These are phyloP conservation scores for Sambucus nigra DNA, from an alignment of 129 eudicot species.

Conservation along the genomic window DNA sequence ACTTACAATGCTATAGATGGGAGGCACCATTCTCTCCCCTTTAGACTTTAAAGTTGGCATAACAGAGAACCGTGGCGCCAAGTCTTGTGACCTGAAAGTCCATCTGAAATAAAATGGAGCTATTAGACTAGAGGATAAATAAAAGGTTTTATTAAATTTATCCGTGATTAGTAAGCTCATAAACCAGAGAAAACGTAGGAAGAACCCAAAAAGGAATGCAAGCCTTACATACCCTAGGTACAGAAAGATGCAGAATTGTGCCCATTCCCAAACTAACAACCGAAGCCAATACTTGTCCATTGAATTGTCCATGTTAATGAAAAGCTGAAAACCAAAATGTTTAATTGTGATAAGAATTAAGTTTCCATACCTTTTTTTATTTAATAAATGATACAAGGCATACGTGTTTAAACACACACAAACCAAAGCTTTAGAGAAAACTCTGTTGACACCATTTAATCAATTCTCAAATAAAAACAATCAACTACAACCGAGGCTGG, in stretches of 20 bases:
- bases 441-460: no score
- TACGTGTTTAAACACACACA: not conserved
- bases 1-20: conserved; percentile 85
- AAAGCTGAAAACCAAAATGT: conserved; percentile 44
- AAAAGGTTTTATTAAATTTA: not conserved
- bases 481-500: no score
- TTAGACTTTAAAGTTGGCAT: conserved; percentile 69
- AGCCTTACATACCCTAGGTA: conserved; percentile 61
- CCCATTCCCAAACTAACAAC: conserved; percentile 80
- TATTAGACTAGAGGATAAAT: not conserved
- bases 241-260: conserved; percentile 73
- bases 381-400: not conserved
- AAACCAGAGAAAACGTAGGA: not conserved
- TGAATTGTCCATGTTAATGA: conserved; percentile 68
- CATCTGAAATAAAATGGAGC: conserved; percentile 43
- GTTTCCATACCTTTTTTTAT: not conserved
- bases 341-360: not conserved
- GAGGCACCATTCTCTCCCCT: conserved; percentile 54
- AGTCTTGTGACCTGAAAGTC: conserved; percentile 86
- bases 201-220: not conserved
- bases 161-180: not conserved
- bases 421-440: no score
- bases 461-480: no score
- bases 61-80: conserved; percentile 80
- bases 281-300: conserved; percentile 77